phyloP scores from a whole-genome alignment of 1,284 basidiomycete genomes.

The Agroathelia rolfsii region DNA sequence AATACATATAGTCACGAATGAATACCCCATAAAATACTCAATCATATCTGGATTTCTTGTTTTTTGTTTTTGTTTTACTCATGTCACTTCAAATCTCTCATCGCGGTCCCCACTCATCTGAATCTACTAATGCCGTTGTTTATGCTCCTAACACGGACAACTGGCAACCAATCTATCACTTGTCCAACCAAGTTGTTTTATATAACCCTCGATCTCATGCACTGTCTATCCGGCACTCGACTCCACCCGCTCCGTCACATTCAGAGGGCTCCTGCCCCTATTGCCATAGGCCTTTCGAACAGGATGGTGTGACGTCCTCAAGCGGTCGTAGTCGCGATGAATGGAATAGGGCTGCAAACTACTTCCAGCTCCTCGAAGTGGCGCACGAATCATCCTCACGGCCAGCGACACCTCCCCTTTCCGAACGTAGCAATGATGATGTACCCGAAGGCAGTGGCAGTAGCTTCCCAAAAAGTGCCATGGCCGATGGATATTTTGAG shows the following conservation, averaged over 20 bases:
- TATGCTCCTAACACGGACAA: slow-evolving; percentile 19
- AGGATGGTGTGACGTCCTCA: slow-evolving; percentile 22
- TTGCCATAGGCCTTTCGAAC: slow-evolving; percentile 51
- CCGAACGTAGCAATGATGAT: slow-evolving; percentile 4
- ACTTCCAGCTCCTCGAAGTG: slow-evolving; percentile 63
- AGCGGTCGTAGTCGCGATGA: slow-evolving; percentile 12
- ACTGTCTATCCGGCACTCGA: slow-evolving; percentile 49
- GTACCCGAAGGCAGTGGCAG: slow-evolving; percentile 11
- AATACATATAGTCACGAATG: no score
- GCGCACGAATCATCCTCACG: slow-evolving; percentile 56
- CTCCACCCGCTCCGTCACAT: slow-evolving; percentile 17
- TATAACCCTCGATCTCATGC: slow-evolving; percentile 85
- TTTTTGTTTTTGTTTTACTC: no score
- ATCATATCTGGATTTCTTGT: no score
- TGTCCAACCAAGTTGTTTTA: slow-evolving; percentile 78
- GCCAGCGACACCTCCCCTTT: slow-evolving; percentile 40
- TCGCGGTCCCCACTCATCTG: no score
- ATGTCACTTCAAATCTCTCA: no score
- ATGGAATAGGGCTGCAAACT: slow-evolving; percentile 44
- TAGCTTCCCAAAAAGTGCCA: slow-evolving; percentile 49
- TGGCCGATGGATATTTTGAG: slow-evolving; percentile 78
- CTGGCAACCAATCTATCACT: slow-evolving; percentile 68
- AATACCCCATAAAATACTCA: no score
- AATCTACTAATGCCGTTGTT: no score
- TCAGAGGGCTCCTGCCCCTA: slow-evolving; percentile 49